Base-by-base conservation (phyloP, 257 asterid genomes). In the Fraxinus americana region DNA sequence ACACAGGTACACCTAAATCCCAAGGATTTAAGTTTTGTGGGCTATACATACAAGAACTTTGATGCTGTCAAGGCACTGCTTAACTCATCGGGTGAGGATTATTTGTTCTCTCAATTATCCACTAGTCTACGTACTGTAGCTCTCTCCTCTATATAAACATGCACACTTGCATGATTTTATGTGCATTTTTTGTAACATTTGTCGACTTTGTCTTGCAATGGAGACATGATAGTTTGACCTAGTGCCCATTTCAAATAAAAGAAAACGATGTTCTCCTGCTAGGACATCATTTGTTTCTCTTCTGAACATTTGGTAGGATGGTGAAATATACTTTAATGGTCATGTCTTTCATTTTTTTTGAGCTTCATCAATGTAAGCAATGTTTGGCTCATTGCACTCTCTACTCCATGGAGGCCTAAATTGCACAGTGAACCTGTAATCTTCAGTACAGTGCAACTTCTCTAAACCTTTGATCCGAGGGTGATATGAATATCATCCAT, bases 11-110 rank as follows among this genome's bases (percentile, higher is more conserved):
- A 84, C 77, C 88, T 91, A 57, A 87, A 84, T 80, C 94, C 97
- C 14, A 90, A 90, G 82, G 98, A 93, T 83, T 74, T 93, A 85
- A 93, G 89, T 79, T 93, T 93, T 54, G 97, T 93, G 90, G 98
- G 98, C 69, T 93, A 93, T 87, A 93, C 98, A 9, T 93, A 88
- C 89, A 93, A 91, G 88, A 93, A 93, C 84, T 93, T 93, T 13
- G 98, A 93, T 77, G 98, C 97, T 76, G 88, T 91, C 85, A 93
- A 93, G 91, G 95, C 96, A 70, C 85, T 91, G 38, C 91, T 90
- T 38, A 87, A 79, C 77, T 89, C 91, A 74, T 85, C 94, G 61
- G 97, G 98, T 89, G 77, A 84, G 87, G 67, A 81, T 66, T 65
- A 41, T 72, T 39, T 75, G 23, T 74, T 50, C 12, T 16, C 74